A percentile compares a stretch with the other conserved stretches of the same genome.
These are phyloP conservation scores for Seiridium unicorne DNA, from an alignment of 2,329 filamentous ascomycete genomes.

Conservation along the genomic window DNA sequence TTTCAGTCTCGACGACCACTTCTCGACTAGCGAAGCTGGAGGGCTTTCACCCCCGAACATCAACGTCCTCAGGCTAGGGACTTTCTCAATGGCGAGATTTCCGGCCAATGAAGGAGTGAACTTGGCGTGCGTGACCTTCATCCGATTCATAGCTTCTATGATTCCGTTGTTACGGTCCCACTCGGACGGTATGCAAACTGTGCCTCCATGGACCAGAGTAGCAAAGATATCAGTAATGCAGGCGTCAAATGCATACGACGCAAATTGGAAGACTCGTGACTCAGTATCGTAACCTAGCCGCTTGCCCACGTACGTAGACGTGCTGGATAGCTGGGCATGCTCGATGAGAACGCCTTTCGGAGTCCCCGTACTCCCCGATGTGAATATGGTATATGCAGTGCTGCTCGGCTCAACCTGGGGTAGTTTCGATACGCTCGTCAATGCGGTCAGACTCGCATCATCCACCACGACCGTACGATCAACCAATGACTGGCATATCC, in stretches of 20 bases:
- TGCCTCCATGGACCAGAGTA: neutral
- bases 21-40: neutral
- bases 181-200: conserved; percentile 1
- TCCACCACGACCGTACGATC: neutral
- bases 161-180: neutral
- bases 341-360: conserved; percentile 8
- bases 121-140: neutral
- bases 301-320: neutral
- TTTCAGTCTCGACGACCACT: neutral
- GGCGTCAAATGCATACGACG: conserved; percentile 6
- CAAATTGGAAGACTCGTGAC: conserved; percentile 24
- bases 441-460: neutral
- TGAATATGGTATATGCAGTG: conserved; percentile 2
- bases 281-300: conserved; percentile 45
- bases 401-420: neutral
- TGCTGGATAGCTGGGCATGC: neutral
- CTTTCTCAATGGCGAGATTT: neutral
- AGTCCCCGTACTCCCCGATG: conserved; percentile 5
- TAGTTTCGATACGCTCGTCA: too few species aligned
- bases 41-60: neutral
- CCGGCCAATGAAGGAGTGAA: neutral
- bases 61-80: conserved; percentile 1
- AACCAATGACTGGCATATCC: neutral
- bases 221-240: conserved; percentile 1
- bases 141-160: neutral